Conservation (phyloP, 2,329 filamentous ascomycete genomes). For the Claviceps paspali region DNA sequence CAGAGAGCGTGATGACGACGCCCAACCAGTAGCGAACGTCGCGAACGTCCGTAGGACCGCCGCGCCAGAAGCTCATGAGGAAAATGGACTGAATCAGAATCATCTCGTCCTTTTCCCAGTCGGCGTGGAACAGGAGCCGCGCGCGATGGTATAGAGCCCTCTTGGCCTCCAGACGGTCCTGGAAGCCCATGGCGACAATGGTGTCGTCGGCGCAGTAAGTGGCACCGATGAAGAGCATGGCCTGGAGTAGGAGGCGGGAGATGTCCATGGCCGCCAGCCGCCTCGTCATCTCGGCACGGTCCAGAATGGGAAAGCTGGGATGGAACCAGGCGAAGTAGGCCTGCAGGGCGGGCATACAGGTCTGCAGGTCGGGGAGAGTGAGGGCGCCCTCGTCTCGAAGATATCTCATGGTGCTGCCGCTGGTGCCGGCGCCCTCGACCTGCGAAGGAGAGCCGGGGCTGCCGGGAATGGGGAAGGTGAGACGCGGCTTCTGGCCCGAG, state of each 20-base stretch:
- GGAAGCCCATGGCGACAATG: constrained; percentile 28
- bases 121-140: constrained; percentile 35
- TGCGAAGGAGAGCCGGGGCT: constrained; percentile 12
- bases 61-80: constrained; percentile 40
- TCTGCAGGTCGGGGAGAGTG: constrained; percentile 26
- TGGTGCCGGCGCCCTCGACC: constrained; percentile 20
- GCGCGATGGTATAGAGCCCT: constrained; percentile 33
- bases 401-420: constrained; percentile 32
- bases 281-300: constrained; percentile 26
- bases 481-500: constrained; percentile 10
- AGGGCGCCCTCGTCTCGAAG: constrained; percentile 30
- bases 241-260: constrained; percentile 34
- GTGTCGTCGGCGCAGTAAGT: constrained; percentile 34
- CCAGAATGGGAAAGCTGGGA: constrained; percentile 38
- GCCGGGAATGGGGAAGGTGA: constrained; percentile 16
- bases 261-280: constrained; percentile 24
- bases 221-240: constrained; percentile 38
- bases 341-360: constrained; percentile 27
- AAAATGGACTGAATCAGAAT: constrained; percentile 35
- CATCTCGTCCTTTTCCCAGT: constrained; percentile 34
- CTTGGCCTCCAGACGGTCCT: constrained; percentile 33
- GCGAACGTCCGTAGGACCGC: constrained; percentile 30
- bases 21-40: constrained; percentile 35
- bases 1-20: constrained; percentile 33
- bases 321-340: constrained; percentile 44